A percentile compares a stretch with the other conserved stretches of the same genome.
phyloP scores from a whole-genome alignment of 495 filamentous ascomycete genomes.

The Evansstolkia leycettana region DNA sequence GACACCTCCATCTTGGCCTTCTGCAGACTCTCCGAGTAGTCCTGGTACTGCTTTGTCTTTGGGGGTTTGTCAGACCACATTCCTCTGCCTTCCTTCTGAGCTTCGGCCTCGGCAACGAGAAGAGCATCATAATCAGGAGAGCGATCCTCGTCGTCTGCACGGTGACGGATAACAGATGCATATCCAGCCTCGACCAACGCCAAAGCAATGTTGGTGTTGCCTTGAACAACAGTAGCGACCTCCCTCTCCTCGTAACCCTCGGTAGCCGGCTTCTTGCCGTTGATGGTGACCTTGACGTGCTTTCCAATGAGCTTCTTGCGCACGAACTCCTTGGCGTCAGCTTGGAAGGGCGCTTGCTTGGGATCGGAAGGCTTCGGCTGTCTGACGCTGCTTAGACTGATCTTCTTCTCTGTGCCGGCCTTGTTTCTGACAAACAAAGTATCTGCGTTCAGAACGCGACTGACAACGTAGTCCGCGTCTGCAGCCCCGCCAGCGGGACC shows the following conservation, averaged over 20 bases:
- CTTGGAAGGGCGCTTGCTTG: constrained; percentile 72
- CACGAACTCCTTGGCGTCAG: constrained; percentile 92
- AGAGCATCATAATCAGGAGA: constrained; percentile 91
- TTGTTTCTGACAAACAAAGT: constrained; percentile 77
- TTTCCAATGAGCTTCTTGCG: constrained; percentile 93
- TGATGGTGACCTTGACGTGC: constrained; percentile 73
- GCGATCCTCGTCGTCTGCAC: constrained; percentile 82
- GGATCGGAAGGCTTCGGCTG: constrained; percentile 77
- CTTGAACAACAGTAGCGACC: constrained; percentile 72
- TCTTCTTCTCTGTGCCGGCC: constrained; percentile 71
- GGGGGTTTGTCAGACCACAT: constrained; percentile 87
- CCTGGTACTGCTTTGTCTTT: constrained; percentile 64
- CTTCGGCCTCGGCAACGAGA: constrained; percentile 75
- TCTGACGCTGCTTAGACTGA: constrained; percentile 83
- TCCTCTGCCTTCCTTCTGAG: constrained; percentile 75
- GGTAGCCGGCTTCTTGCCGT: constrained; percentile 80
- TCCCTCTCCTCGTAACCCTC: constrained; percentile 93
- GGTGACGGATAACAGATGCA: constrained; percentile 85
- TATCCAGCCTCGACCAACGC: constrained; percentile 83
- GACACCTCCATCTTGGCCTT: constrained; percentile 91
- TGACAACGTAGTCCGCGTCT: constrained; percentile 66
- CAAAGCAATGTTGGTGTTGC: constrained; percentile 78
- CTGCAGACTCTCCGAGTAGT: constrained; percentile 84
- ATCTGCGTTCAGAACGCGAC: constrained; percentile 78
- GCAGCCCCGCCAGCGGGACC: constrained; percentile 34